phyloP scores from a whole-genome alignment of 106 monocot species.

The Apostasia ramifera region DNA sequence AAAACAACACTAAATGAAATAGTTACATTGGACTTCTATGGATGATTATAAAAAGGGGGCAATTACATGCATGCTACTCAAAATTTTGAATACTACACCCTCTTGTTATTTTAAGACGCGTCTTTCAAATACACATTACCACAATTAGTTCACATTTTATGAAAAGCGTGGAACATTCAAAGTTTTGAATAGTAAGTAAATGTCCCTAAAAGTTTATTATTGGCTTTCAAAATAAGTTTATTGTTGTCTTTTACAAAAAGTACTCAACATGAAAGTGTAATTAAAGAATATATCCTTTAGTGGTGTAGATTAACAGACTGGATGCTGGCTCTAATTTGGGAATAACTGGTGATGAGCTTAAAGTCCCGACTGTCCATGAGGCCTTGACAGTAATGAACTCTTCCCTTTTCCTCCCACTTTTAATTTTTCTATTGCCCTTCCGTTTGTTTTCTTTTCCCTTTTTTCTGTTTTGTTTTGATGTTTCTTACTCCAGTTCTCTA shows the following conservation, averaged over 20 bases:
- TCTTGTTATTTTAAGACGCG: too few relatives aligned
- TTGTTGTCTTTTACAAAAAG: conserved; percentile 1
- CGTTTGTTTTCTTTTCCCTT: not conserved
- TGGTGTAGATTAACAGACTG: conserved; percentile 55
- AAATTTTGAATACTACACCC: too few relatives aligned
- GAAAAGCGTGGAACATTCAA: too few relatives aligned
- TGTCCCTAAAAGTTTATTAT: not conserved
- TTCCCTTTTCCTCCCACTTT: not conserved
- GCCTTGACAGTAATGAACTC: conserved; percentile 36
- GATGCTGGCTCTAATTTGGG: conserved; percentile 20
- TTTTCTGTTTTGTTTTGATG: not conserved
- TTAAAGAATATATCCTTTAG: conserved; percentile 15
- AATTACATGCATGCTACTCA: not conserved
- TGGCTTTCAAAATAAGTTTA: not conserved
- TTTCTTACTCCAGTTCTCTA: not conserved
- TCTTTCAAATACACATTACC: too few relatives aligned
- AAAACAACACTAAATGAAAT: not conserved
- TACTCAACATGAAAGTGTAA: not conserved
- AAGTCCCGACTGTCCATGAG: conserved; percentile 45
- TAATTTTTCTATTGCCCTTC: not conserved
- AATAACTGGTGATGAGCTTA: conserved; percentile 15
- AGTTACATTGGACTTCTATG: not conserved
- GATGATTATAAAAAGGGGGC: not conserved
- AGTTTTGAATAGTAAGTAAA: too few relatives aligned
- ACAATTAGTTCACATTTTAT: too few relatives aligned